Base-by-base conservation (phyloP, 2,329 filamentous ascomycete genomes). In the Pseudogymnoascus sp. region DNA sequence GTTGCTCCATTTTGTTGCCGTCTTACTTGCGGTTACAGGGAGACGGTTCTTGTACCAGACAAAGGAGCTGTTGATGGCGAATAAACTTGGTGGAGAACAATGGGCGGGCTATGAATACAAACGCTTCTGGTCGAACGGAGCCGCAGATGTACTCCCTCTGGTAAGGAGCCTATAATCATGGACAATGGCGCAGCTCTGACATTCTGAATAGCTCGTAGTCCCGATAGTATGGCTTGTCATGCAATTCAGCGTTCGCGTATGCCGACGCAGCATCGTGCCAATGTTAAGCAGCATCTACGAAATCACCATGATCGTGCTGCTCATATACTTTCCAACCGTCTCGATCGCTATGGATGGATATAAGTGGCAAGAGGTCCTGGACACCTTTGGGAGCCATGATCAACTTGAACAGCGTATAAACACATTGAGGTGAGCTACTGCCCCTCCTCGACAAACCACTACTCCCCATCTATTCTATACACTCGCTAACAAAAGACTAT, bases 271-370 rank as follows among this genome's bases (percentile, higher is more conserved):
- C 28, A 7, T 55, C 16, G 28, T 28, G n/a, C 25, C 49, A 11
- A 55, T 55, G 16, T 2, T 55, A 9, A 55, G 8, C 28, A 55
- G 28, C 49, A 18, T 55, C 28, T 55, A 33, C 49, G 49, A 55
- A 55, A 55, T 55, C n/a, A 55, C 49, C n/a, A 33, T 33, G 49
- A 55, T 55, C 16, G 49, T 55, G 49, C 49, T 55, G n/a, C 28
- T 16, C 28, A 55, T 55, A 55, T 55, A 55, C 49, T 33, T 55
- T 5, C 49, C 49, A 33, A 33, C 25, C 5, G 49, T 55, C 28
- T n/a, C 49, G 28, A 9, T 55, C 49, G 49, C 49, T 4, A 55
- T 16, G 49, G 49, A 55, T 33, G 49, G 49, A 55, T 55, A 55
- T 7, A 55, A 33, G n/a, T 55, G 49, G 49, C 28, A 31, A 14